Base-by-base conservation (phyloP, 345 rosid species). In the Moricandia arvensis region DNA sequence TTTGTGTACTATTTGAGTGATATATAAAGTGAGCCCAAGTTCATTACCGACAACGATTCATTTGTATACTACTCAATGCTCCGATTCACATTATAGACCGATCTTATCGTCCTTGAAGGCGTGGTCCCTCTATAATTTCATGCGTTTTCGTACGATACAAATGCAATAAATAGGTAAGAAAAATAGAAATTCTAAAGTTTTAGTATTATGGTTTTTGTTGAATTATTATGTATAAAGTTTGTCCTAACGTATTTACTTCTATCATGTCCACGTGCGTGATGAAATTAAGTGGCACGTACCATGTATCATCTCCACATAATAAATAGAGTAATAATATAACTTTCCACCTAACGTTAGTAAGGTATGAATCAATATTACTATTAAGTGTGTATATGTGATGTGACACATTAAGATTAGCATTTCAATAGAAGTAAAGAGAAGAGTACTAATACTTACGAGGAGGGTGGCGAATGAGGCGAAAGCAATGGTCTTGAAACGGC, bases 401-500 rank as follows among this genome's bases (percentile, higher is more conserved):
- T 37, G 29, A 74, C 47, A 29, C 27, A 54, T 26, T 12, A 55
- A n/a, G 43, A 59, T 59, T 54, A 69, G 7, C 10, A 7, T 76
- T 69, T 51, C 1, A 13, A 30, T 16, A 11, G 17, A 63, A 21
- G 21, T n/a, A 29, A 63, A 41, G 27, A 31, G 41, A 70, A 8
- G 45, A 35, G 3, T 35, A 62, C 49, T 63, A 63, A 53, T 7
- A 67, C 78, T 29, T 85, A 91, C 98, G 82, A 91, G 33, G 21
- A 91, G 64, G 5, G 96, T 74, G 35, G 85, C 80, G 33, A 87
- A 69, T 41, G 91, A 87, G 15, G 83, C 87, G 45, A 79, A 69
- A 30, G 82, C 87, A 45, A 89, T 87, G 69, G 91, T 89, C 57
- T 76, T 79, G 75, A 85, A 89, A n/a, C 88, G 80, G 49, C 91